Base-by-base conservation (phyloP, 2,329 filamentous ascomycete genomes). In the Arthrobotrys musiformis region DNA sequence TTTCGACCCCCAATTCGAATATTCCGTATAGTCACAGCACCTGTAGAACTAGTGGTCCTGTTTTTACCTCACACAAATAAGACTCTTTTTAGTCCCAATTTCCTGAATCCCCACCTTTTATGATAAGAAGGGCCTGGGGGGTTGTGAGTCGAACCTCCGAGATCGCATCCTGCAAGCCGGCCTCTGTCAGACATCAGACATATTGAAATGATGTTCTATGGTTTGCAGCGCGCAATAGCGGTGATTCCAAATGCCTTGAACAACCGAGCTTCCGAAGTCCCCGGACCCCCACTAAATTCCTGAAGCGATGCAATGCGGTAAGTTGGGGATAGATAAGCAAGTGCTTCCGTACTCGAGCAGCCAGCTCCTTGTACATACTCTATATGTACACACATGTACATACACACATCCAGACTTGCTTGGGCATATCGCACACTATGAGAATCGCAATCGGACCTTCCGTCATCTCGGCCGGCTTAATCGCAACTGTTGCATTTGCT, bases 31-130 rank as follows among this genome's bases (percentile, higher is more conserved):
- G 63, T 26, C 24, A 56, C 17, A 58, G 54, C 2, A 56, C 17
- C 19, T 76, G 72, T 76, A 76, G 64, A 64, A 69, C 30, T 69
- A 70, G 56, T 62, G 24, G 40, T 54, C 44, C 26, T 44, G 30
- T 33, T 56, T 54, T 48, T 48, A 54, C 22, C n/a, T 50, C n/a
- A 6, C 58, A 24, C 15, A 60, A 61, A 40, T 61, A 56, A 19
- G 54, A 58, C 54, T 17, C 54, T 40, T 40, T 58, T 19, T 19
- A 50, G 22, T 63, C 15, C 28, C 28, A 63, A 4, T 35, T 22
- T 33, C 5, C 5, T 5, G 30, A n/a, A 33, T 24, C 4, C 52
- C 28, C 52, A 28, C 35, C 13, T 17, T 56, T 30, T 35, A 11
- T 1, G 28, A 56, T 33, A 52, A 52, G 48, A 24, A 35, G 11